Base-by-base conservation (phyloP, 805 yeast species). In the Debaryomyces tyrocola region DNA sequence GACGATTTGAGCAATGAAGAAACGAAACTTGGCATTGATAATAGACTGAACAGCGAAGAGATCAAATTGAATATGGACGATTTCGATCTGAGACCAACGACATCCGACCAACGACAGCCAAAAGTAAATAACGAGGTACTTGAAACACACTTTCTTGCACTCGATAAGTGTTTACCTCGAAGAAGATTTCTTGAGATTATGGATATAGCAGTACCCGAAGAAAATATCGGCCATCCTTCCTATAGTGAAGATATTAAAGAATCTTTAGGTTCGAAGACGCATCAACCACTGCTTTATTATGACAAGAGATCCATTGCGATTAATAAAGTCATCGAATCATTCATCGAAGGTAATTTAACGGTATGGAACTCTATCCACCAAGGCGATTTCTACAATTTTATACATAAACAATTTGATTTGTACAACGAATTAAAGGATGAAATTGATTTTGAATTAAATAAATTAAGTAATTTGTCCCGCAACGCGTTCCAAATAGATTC, bases 151-250 rank as follows among this genome's bases (percentile, higher is more conserved):
- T 92, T 90, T 56, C 63, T 88, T 27, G 94, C 98, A 0, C 71
- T 92, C 21, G 97, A 91, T 60, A 92, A 92, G 63, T 89, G 96
- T 55, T 68, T 87, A 1, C 89, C 90, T 1, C 66, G 74, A 14
- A 69, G 96, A 18, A 57, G 69, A 20, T 88, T 77, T 58, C 51
- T 90, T 8, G 85, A 84, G 47, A 55, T 78, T 4, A 20, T 82
- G 12, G 70, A 75, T 0, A 64, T 86, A 2, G 72, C 69, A 4
- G 55, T 67, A 11, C 31, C 21, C 55, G 62, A 45, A 2, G 42
- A 28, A 18, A 44, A 53, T 29, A 10, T 37, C 1, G 21, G 24
- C 10, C 66, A 60, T 44, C 51, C 54, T 3, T 57, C 61, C 0
- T 37, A 20, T 6, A 27, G 15, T n/a, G 6, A 37, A 5, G 27